Evolutionary conservation across 2,329 filamentous ascomycete genomes (phyloP), one percentile per base, ranked within the genome.

Genomic region (Colletotrichum sp.): DNA sequence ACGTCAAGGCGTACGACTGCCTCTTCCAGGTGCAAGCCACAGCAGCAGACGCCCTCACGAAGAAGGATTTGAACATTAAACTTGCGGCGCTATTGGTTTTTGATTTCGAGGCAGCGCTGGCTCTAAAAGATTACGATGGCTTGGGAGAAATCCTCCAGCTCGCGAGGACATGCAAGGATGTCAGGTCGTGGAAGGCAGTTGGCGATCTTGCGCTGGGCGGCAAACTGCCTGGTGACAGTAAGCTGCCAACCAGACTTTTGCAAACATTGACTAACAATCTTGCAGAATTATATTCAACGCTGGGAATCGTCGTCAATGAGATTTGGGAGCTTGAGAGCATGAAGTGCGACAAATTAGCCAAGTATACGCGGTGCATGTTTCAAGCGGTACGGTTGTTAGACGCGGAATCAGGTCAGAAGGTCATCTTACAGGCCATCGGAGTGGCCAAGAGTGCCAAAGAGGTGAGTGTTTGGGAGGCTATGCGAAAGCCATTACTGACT

Each of bases 331-430:
- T 92, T 2, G 88, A 92, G 22, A 80, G 83, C 1, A 91, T 93
- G 60, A 89, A 93, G 77, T 87, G 87, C 6, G 81, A 82, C 1
- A 92, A 91, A 79, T 86, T 98, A 1, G 91, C 94, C 9, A 94
- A 93, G 79, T 98, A 97, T 86, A 90, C 96, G 61, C 91, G 95
- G 2, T 96, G 94, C 79, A 87, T 97, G 3, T 94, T 96, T 78
- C 93, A 94, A 77, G 87, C 92, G 1, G 90, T 93, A 0, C 84
- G 96, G 1, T 86, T 90, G 2, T 85, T 89, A 6, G 89, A 92
- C 63, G 88, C 91, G 25, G 82, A 83, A 1, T 83, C 92, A 19
- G 90, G 91, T 12, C 85, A 93, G 66, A 87, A 89, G 61, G 87
- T 95, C 6, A 84, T 95, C 9, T 89, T 92, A n/a, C 92, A 95